Evolutionary conservation across 148 eudicot species (phyloP).

Genomic region (Fagopyrum homotropicum): DNA sequence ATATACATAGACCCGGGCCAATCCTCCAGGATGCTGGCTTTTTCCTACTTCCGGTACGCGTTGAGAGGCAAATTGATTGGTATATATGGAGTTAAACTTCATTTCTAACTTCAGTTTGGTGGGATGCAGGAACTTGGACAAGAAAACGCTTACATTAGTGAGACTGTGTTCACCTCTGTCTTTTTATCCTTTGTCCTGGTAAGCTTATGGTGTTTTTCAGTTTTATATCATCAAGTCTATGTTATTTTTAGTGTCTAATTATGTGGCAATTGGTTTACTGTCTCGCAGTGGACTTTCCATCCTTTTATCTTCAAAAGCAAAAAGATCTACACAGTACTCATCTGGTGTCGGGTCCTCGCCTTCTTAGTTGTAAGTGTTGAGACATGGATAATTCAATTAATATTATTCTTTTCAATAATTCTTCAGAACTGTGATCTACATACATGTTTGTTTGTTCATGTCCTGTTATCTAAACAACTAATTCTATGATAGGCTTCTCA

Average conservation of each 20-base stretch:
- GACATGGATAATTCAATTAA: not conserved
- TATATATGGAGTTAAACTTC: not conserved
- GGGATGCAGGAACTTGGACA: constrained; percentile 71
- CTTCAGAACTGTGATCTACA: not conserved
- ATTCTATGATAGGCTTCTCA: constrained; percentile 59
- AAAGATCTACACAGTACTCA: constrained; percentile 85
- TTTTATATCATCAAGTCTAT: constrained; percentile 1
- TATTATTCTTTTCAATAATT: not conserved
- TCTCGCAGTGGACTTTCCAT: constrained; percentile 94
- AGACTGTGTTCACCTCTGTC: constrained; percentile 62
- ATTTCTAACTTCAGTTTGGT: not conserved
- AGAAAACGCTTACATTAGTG: constrained; percentile 87
- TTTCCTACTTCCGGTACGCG: constrained; percentile 81
- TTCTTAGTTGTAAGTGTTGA: constrained; percentile 68
- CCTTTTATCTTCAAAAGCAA: constrained; percentile 93
- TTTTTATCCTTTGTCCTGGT: constrained; percentile 59
- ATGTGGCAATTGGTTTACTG: not conserved
- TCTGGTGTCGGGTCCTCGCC: constrained; percentile 98
- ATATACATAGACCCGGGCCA: constrained; percentile 91
- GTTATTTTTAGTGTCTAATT: not conserved
- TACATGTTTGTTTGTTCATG: not conserved
- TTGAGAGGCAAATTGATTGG: not conserved
- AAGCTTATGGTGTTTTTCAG: not conserved
- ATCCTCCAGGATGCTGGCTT: constrained; percentile 86
- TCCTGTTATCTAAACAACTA: not conserved